Base-by-base conservation (phyloP, 2,329 filamentous ascomycete species). In the Apiospora sp. region DNA sequence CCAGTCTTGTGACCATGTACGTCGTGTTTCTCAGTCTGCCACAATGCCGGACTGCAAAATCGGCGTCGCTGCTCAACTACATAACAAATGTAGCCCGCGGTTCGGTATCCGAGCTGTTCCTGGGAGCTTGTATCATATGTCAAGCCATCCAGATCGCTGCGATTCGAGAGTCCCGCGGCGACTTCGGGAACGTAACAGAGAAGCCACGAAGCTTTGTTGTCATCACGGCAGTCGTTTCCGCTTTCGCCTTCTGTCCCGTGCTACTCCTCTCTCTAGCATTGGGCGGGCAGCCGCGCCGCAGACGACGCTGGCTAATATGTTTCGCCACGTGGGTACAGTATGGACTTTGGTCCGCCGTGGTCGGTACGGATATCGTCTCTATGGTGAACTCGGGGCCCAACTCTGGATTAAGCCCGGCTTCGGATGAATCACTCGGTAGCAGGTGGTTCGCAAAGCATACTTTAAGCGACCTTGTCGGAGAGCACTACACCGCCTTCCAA, bases 101-200 rank as follows among this genome's bases (percentile, higher is more conserved):
- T 6, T 64, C 58, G 19, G 58, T 64, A 41, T 64, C 34, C 19
- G 58, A 64, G 4, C 19, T 64, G 19, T 41, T 64, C 10, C 34
- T 64, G 7, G 34, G 58, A 7, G 58, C 58, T 1, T 64, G 58
- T 64, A 64, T 64, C 22, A 64, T 64, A 64, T 41, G 58, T 19
- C 58, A 64, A 41, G 58, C 58, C 19, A 64, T 64, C 8, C 58
- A 64, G 58, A 14, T 41, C 12, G 58, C 58, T 4, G 58, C 34
- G 34, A 41, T 64, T 37, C 19, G 34, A 14, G 34, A 41, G 4
- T 64, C 58, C 19, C 58, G 12, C 34, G 58, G 34, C 19, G 22
- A 41, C 19, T 41, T 64, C 10, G 10, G 4, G 3, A 64, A 64
- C 34, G 34, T 41, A 3, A 41, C 4, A 10, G 58, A 41, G 8